Evolutionary conservation across 1,284 basidiomycete species (phyloP).

Genomic region (Mycena citricolor): DNA sequence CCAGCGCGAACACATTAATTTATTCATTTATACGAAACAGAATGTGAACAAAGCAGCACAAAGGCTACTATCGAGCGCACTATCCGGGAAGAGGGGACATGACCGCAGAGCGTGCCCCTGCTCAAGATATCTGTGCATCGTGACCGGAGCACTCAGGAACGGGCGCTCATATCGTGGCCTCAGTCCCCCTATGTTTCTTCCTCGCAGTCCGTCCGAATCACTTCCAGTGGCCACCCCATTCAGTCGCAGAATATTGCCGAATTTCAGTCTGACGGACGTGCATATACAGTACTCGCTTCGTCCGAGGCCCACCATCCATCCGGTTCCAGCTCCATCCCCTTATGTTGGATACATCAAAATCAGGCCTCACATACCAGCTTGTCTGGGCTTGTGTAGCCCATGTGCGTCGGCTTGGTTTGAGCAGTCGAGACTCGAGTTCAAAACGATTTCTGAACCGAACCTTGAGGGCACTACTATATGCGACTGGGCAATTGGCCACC

Average conservation of each 20-base stretch:
- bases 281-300: constrained; percentile 1
- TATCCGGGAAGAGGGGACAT: constrained; percentile 63
- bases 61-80: constrained; percentile 65
- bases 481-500: no score
- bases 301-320: background rate
- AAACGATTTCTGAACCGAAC: no score
- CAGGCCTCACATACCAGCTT: no score
- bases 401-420: no score
- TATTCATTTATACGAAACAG: constrained; percentile 43
- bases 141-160: background rate
- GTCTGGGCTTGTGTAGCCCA: no score
- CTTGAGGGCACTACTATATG: no score
- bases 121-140: constrained; percentile 51
- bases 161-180: constrained; percentile 1
- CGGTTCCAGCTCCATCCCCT: constrained; percentile 52
- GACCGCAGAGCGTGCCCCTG: constrained; percentile 57
- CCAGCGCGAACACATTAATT: constrained; percentile 36
- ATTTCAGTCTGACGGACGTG: constrained; percentile 59
- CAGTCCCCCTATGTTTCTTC: constrained; percentile 69
- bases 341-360: constrained; percentile 47
- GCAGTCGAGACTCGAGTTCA: no score
- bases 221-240: constrained; percentile 67
- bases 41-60: constrained; percentile 82
- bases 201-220: constrained; percentile 62
- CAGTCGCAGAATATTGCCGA: constrained; percentile 74